Base-by-base conservation (phyloP, 1,284 basidiomycete species). In the Ceratobasidium sp. region DNA sequence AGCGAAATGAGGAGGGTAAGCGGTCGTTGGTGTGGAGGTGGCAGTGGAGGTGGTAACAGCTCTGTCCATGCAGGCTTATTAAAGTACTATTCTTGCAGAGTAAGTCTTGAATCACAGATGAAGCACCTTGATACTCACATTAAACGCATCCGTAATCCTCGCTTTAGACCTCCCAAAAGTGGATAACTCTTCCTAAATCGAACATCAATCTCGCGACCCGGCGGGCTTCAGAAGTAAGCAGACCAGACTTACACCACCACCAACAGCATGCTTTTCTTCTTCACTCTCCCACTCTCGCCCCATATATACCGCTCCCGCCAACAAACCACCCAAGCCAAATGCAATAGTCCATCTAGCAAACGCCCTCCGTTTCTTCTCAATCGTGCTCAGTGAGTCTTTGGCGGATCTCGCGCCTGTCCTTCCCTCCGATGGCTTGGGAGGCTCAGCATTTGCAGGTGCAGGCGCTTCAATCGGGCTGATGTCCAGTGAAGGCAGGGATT, bases 11-110 rank as follows among this genome's bases (percentile, higher is more conserved):
- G 88, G 50, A 99, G 89, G 0, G 97, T 99, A 86, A 96, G 98
- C 1, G 96, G 96, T 76, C 96, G 93, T 84, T 94, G 92, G 81
- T 96, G 92, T 3, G 94, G 94, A 62, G 92, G 88, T 3, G 96
- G 95, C 65, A 95, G 88, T 5, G 94, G 94, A 76, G 95, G 93
- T 0, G 98, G 98, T 3, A 99, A 90, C 1, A 99, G 90, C 83
- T 97, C 94, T 40, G 92, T 89, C 93, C 96, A 99, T 48, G 93
- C 91, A 0, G 98, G 97, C 86, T 98, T 94, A 83, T 93, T 96
- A 85, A 98, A 96, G 84, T 91, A 92, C 94, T 97, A 82, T 20
- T 6, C 42, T 66, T n/a, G n/a, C 26, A 7, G 44, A n/a, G 46
- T 67, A 26, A 62, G 44, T 38, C 26, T n/a, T 20, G 7, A 10